Base-by-base conservation (phyloP, 2,329 filamentous ascomycete genomes). In the Pyricularia pennisetigena region DNA sequence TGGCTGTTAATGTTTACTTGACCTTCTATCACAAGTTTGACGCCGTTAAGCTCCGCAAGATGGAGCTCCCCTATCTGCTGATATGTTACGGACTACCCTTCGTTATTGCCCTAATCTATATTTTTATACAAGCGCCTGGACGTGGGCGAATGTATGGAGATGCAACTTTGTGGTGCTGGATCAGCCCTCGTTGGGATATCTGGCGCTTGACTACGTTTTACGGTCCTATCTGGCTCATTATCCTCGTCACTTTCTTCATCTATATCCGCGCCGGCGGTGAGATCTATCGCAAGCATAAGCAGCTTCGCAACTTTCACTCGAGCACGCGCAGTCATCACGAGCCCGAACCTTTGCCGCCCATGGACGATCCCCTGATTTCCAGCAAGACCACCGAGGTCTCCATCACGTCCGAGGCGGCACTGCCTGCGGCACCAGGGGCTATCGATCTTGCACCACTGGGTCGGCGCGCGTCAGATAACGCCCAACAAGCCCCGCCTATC, bases 1-100 rank as follows among this genome's bases (percentile, higher is more conserved):
- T 96, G 92, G 91, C 92, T 1, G 83, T 89, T 72, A 96, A 95
- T 75, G 92, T 95, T 67, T 92, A 92, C 76, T 79, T 94, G 16
- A 93, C 91, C 0, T 93, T 95, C 74, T 93, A 93, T 76, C 83
- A 82, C 73, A 90, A 90, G 71, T 94, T 88, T 72, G 86, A 90
- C 69, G 86, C 88, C 1, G 78, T 82, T 4, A 83, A 85, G 67
- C 79, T 95, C 16, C 86, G 86, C 12, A 82, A 78, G 63, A 83
- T 94, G 74, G 92, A 95, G 74, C 85, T 88, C 64, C 88, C 84
- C 69, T 95, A 95, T 71, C 75, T 92, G 0, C 35, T 88, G 1
- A 75, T 82, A 68, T 93, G 90, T 75, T 95, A 95, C 70, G 91
- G 91, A 0, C 70, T 92, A 2, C 90, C 92, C 0, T 86, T 92